phyloP scores from a whole-genome alignment of 1,284 basidiomycete genomes.

The Ceratobasidium sp. region DNA sequence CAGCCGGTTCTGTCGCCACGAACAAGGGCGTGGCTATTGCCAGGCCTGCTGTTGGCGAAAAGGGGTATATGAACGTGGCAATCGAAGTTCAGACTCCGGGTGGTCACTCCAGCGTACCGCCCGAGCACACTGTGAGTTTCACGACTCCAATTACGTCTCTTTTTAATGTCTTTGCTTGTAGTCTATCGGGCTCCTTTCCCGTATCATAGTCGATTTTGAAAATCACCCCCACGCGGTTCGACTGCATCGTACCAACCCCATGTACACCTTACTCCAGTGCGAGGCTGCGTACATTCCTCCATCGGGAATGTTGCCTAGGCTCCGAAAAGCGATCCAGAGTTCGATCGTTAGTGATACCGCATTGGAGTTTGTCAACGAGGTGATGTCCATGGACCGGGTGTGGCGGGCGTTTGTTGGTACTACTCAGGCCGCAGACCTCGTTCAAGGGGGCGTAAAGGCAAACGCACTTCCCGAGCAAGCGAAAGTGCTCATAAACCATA shows the following conservation, averaged over 20 bases:
- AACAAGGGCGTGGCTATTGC: conserved; percentile 62
- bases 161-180: neutral
- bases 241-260: conserved; percentile 22
- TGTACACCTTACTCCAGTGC: conserved; percentile 39
- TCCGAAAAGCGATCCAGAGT: conserved; percentile 60
- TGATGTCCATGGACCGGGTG: conserved; percentile 55
- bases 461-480: conserved; percentile 73
- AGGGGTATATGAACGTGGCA: conserved; percentile 72
- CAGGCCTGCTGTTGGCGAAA: conserved; percentile 71
- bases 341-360: conserved; percentile 55
- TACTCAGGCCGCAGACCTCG: conserved; percentile 77
- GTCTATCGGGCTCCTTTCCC: conserved; percentile 45
- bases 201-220: conserved; percentile 38
- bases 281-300: conserved; percentile 32
- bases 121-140: conserved; percentile 65
- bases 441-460: conserved; percentile 76
- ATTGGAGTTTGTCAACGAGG: conserved; percentile 58
- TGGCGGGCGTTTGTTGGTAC: conserved; percentile 67
- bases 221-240: conserved; percentile 18
- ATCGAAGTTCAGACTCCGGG: conserved; percentile 70
- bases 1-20: conserved; percentile 63
- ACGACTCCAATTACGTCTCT: neutral
- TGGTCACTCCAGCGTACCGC: conserved; percentile 76
- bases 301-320: conserved; percentile 61
- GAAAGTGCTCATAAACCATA: conserved; percentile 70